Evolutionary conservation across 2,329 filamentous ascomycete species (phyloP), one percentile per base, ranked within the genome.

Genomic region (Xylariaceae sp.): DNA sequence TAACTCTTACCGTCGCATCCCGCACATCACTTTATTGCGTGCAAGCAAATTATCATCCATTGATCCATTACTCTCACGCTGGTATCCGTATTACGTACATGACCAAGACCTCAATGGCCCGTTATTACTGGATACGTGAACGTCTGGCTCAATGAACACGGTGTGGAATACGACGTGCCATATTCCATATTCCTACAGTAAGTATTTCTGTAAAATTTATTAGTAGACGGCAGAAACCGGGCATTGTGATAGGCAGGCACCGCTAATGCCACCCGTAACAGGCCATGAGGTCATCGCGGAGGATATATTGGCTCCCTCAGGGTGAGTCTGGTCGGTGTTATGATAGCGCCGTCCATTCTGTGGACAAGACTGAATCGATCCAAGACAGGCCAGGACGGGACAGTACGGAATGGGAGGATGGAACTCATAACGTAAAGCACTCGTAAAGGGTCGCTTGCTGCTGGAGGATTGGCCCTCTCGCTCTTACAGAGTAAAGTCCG

Each of bases 81-180:
- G 47, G 8, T 49, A 49, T 58, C 53, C 51, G 53, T 47, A 61
- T 63, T 61, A 63, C 58, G 59, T 57, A 63, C 61, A 63, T 59
- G 50, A 58, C 30, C 51, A 57, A 52, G 61, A 56, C 55, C 55
- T 58, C 50, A 55, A 51, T 39, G 47, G 58, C 52, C 53, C 57
- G 15, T 23, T 49, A 45, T 45, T 45, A 45, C 48, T 17, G 48
- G 23, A 18, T 50, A 62, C 56, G 50, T 54, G n/a, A 37, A 18
- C 51, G 44, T 50, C 47, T 30, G 23, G 23, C 23, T 30, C 18
- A 52, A 57, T 56, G 61, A 63, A 63, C 61, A 63, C 61, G 61
- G 61, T 63, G 58, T 51, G 44, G 51, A 54, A 51, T 42, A 58
- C 35, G 17, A 44, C 23, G 10, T 51, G 49, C 49, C 39, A 39